phyloP scores from a whole-genome alignment of 805 yeast species.

The Metschnikowia santaceciliae region DNA sequence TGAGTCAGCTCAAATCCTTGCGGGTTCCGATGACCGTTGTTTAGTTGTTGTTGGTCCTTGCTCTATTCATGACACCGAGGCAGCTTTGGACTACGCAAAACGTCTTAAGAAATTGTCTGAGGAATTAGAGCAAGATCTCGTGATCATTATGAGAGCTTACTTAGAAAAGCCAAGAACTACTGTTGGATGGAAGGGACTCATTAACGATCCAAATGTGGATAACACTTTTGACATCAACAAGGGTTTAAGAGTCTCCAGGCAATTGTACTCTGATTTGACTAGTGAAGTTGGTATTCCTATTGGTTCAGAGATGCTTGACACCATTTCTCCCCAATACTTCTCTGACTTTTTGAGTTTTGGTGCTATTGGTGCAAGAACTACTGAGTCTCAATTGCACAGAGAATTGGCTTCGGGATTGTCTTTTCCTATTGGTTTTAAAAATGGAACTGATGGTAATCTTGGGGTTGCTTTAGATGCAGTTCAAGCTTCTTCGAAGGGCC shows the following conservation, averaged over 20 bases:
- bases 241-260: constrained; percentile 86
- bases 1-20: constrained; percentile 64
- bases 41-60: constrained; percentile 95
- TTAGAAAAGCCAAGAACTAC: constrained; percentile 98
- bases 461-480: constrained; percentile 95
- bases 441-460: constrained; percentile 94
- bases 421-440: constrained; percentile 97
- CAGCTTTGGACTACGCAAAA: constrained; percentile 85
- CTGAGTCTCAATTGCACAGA: constrained; percentile 96
- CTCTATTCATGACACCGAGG: constrained; percentile 89
- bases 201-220: constrained; percentile 95
- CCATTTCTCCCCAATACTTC: constrained; percentile 93
- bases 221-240: constrained; percentile 90
- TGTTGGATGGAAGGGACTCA: constrained; percentile 98
- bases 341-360: constrained; percentile 93
- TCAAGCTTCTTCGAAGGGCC: constrained; percentile 87
- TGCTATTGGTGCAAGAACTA: constrained; percentile 98
- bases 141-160: constrained; percentile 95
- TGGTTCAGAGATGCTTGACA: constrained; percentile 97
- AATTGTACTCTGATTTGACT: constrained; percentile 79
- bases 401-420: constrained; percentile 95
- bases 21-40: constrained; percentile 83
- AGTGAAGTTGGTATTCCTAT: constrained; percentile 67
- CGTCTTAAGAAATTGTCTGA: constrained; percentile 57
- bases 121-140: constrained; percentile 67